These are phyloP conservation scores for Leptographium procerum DNA, from an alignment of 2,329 filamentous ascomycete genomes.

Conservation along the genomic window DNA sequence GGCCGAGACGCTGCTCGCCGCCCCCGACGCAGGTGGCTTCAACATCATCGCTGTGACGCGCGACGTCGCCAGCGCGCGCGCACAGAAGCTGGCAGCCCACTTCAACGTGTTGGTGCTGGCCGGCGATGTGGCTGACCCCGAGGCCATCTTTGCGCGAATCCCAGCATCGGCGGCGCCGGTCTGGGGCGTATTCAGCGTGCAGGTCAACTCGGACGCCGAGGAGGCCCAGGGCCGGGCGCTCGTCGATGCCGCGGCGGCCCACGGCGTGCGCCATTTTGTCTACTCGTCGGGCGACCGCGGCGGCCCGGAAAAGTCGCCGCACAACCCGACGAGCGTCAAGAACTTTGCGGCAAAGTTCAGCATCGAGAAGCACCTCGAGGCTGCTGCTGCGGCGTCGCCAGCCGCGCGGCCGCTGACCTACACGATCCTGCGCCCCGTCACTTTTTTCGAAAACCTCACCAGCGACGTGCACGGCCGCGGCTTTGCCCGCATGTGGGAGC, in stretches of 20 bases:
- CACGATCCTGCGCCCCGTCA: constrained; percentile 27
- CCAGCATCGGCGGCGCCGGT: constrained; percentile 20
- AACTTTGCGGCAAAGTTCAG: constrained; percentile 36
- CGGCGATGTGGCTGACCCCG: constrained; percentile 22
- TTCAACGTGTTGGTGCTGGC: constrained; percentile 39
- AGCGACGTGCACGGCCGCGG: constrained; percentile 20
- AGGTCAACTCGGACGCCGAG: constrained; percentile 31
- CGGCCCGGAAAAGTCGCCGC: constrained; percentile 18
- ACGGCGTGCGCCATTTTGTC: constrained; percentile 21
- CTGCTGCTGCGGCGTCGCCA: constrained; percentile 20
- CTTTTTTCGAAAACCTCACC: constrained; percentile 29
- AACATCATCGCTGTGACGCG: constrained; percentile 17
- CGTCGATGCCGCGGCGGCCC: constrained; percentile 21
- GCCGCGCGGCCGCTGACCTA: constrained; percentile 17
- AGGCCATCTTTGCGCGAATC: constrained; percentile 27
- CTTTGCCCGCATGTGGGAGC: constrained; percentile 21
- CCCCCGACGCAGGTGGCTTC: not conserved
- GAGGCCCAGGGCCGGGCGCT: constrained; percentile 23
- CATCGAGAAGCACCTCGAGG: constrained; percentile 46
- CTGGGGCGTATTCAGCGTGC: constrained; percentile 47
- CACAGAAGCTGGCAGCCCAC: constrained; percentile 25
- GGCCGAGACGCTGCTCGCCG: constrained; percentile 9
- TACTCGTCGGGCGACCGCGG: constrained; percentile 21
- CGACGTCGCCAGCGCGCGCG: constrained; percentile 14
- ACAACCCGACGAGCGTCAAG: constrained; percentile 16